Evolutionary conservation across 1,284 basidiomycete species (phyloP), one percentile per base, ranked within the genome.

Genomic region (Papiliotrema fonsecae): DNA sequence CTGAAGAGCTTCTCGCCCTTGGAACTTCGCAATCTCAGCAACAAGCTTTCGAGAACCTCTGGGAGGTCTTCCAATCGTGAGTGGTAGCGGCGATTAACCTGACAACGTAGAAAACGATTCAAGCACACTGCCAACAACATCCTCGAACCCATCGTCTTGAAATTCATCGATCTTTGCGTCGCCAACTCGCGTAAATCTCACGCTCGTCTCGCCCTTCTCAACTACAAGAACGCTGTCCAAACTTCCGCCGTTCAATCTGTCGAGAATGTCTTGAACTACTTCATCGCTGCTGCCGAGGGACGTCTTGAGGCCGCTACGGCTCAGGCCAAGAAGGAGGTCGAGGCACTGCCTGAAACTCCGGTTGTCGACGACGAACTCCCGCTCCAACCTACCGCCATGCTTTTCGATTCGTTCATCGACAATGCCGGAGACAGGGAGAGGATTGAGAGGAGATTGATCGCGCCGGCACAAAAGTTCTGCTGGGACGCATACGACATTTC

Each of bases 401-500:
- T 74, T 36, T 55, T 67, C 35, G 70, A 73, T 45, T 64, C 64
- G 19, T 74, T 71, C 56, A 63, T 67, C 47, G 70, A 69, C 48
- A 57, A 39, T 18, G 89, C 50, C 84, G 96, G 68, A 31, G 93
- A 81, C 77, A 88, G 89, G 75, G 94, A 98, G 76, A 79, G 96
- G 62, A 97, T 93, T 38, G 94, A 98, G 76, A 79, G 96, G 50
- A 87, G 91, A 22, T 81, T 98, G 46, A 91, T 99, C 58, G 96
- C 90, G 0, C 94, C 96, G 2, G 97, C 92, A 85, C 85, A 98
- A 71, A 94, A 96, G 73, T 97, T 97, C 75, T 80, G 94, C 26
- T 98, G 93, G 92, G 94, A 98, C 79, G 90, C 90, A 57, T 97
- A 97, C 74, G 85, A 96, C 53, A 97, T 92, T 26, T 90, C 88